Base-by-base conservation (phyloP, 2,329 filamentous ascomycete species). In the Mycosphaerella sp. region DNA sequence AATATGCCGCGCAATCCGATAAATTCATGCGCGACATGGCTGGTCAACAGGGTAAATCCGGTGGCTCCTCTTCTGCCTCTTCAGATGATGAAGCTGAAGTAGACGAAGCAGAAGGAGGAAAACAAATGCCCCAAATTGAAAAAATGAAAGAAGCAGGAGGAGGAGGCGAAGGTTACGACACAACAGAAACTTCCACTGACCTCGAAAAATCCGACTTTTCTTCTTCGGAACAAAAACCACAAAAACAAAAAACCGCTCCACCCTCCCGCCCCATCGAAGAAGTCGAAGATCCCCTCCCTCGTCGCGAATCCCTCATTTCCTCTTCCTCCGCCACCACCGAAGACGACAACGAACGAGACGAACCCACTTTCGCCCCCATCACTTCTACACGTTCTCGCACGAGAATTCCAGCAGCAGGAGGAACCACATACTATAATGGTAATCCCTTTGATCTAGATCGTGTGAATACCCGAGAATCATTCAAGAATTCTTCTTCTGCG, bases 1-100 rank as follows among this genome's bases (percentile, higher is more conserved):
- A 85, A 72, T 90, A 80, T 65, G 82, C 86, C 5, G 78, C 81
- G 8, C 79, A 88, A 69, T 81, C 85, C 6, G 83, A 84, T 31
- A 76, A 74, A 9, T 80, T 86, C 56, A 75, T 86, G 70, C 68
- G 70, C 48, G 72, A 71, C 44, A 65, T 80, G 50, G 74, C 74
- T 17, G 65, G 61, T 7, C 26, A 29, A 23, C 58, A 63, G 45
- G 46, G 44, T 7, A 10, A 52, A 10, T 46, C 46, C 40, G 40
- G 44, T 9, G 51, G 52, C 17, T 29, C 26, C 26, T 29, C 26
- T 29, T 29, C 26, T 4, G 56, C 26, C 26, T 29, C 26, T 29
- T 29, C 26, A 1, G 56, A 60, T 23, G 56, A 50, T 10, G 48
- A 53, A 1, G 56, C 58, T 11, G 55, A 60, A 6, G 53, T 6